phyloP scores from a whole-genome alignment of 2,329 filamentous ascomycete genomes.

The Bertia moriformis region DNA sequence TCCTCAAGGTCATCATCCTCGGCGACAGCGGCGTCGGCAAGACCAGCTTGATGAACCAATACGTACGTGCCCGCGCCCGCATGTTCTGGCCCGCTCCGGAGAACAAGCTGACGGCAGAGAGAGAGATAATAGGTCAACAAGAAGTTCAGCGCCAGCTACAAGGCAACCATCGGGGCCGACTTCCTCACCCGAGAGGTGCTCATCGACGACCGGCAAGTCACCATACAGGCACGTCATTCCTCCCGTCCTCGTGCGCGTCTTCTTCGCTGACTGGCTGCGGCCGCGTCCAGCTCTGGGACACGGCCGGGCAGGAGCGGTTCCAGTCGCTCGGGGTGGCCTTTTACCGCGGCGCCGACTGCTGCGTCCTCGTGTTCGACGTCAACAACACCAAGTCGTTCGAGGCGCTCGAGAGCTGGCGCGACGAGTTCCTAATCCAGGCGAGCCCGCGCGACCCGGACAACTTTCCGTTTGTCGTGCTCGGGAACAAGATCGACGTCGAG shows the following conservation, averaged over 20 bases:
- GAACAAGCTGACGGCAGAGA: no score
- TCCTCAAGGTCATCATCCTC: conserved; percentile 79
- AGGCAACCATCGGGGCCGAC: conserved; percentile 96
- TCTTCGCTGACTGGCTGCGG: no score
- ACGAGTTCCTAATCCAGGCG: conserved; percentile 95
- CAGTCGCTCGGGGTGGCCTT: conserved; percentile 95
- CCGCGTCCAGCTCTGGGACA: conserved; percentile 73
- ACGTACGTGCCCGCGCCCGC: no score
- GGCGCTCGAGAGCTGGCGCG: conserved; percentile 92
- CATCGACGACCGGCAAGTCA: conserved; percentile 91
- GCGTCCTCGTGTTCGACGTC: conserved; percentile 93
- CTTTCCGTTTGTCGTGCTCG: conserved; percentile 94
- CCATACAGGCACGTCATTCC: conserved; percentile 96
- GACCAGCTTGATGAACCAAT: conserved; percentile 99
- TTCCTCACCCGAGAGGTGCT: conserved; percentile 96
- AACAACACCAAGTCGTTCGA: conserved; percentile 99
- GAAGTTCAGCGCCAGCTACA: conserved; percentile 99
- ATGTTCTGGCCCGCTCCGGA: no score
- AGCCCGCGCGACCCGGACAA: conserved; percentile 91
- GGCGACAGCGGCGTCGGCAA: conserved; percentile 98
- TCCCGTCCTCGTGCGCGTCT: no score
- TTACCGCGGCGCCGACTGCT: conserved; percentile 94
- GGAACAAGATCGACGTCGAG: conserved; percentile 98
- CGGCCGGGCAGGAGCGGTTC: conserved; percentile 90
- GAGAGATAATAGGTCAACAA: conserved; percentile 99